These are phyloP conservation scores for Trifolium fragiferum DNA, from an alignment of 306 rosid genomes.

Conservation along the genomic window DNA sequence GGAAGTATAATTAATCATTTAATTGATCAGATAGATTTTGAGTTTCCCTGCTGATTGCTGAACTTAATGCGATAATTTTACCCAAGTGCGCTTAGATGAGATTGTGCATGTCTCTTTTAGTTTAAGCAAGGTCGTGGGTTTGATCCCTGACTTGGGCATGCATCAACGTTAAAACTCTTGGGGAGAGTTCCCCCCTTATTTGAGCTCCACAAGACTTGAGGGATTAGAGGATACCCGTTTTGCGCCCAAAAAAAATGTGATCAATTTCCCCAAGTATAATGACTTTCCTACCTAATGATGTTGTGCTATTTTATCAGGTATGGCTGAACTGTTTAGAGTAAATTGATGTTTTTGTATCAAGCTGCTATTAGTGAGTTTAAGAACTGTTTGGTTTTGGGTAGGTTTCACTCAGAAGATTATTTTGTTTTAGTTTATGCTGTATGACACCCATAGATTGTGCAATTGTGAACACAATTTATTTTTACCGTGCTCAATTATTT, in stretches of 20 bases:
- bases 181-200: no score
- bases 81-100: no score
- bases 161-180: no score
- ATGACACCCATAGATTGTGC: neutral
- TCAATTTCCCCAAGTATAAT: no score
- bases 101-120: no score
- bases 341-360: neutral
- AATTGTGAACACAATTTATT: neutral
- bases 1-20: neutral
- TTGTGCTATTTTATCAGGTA: neutral
- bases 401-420: slow-evolving; percentile 3
- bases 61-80: no score
- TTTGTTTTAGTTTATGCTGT: neutral
- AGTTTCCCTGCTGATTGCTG: no score
- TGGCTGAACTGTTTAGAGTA: neutral
- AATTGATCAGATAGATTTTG: neutral
- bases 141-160: no score
- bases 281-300: neutral
- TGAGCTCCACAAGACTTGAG: no score
- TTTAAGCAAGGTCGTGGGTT: no score
- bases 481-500: neutral
- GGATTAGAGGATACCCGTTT: no score
- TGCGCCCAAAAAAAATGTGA: no score
- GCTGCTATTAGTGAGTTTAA: slow-evolving; percentile 13
- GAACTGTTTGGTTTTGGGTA: neutral